phyloP scores from a whole-genome alignment of 2,329 filamentous ascomycete genomes.

The Beauveria varroae region DNA sequence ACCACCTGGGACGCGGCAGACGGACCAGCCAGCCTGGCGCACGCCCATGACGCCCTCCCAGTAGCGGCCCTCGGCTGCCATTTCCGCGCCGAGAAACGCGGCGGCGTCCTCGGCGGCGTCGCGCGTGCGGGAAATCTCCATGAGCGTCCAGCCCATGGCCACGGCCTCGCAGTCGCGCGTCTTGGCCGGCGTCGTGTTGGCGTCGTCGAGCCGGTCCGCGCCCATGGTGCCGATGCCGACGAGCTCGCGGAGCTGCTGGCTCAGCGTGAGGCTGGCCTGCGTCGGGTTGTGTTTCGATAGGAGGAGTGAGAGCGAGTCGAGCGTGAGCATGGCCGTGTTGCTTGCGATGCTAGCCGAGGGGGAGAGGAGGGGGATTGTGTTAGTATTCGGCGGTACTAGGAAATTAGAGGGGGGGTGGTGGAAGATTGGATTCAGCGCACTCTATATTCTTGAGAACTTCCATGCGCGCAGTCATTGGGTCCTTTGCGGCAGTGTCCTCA shows the following conservation, averaged over 20 bases:
- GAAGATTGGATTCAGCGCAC: constrained; percentile 25
- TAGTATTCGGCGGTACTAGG: neutral
- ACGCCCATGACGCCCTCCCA: constrained; percentile 82
- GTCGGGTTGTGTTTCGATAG: constrained; percentile 74
- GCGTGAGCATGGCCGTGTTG: constrained; percentile 58
- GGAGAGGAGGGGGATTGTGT: neutral
- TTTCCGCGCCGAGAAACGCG: constrained; percentile 65
- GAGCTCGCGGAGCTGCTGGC: constrained; percentile 58
- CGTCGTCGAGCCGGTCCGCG: constrained; percentile 54
- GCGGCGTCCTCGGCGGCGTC: constrained; percentile 68
- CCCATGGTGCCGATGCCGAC: constrained; percentile 71
- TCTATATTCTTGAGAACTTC: constrained; percentile 53
- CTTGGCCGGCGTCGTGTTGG: constrained; percentile 49
- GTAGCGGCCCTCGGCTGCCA: constrained; percentile 73
- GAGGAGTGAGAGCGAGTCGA: constrained; percentile 78
- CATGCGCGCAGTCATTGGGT: constrained; percentile 42
- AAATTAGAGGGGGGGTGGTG: too few relatives aligned
- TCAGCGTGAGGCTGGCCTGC: constrained; percentile 63
- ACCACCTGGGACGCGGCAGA: constrained; percentile 65
- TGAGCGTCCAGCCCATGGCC: constrained; percentile 66
- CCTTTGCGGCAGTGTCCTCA: constrained; percentile 37
- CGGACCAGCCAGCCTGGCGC: constrained; percentile 76
- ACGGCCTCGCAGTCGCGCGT: constrained; percentile 49
- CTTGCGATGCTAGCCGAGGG: constrained; percentile 23
- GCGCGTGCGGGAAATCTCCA: constrained; percentile 67